Evolutionary conservation across 306 rosid genomes (phyloP).

Genomic region (Biancaea sappan): DNA sequence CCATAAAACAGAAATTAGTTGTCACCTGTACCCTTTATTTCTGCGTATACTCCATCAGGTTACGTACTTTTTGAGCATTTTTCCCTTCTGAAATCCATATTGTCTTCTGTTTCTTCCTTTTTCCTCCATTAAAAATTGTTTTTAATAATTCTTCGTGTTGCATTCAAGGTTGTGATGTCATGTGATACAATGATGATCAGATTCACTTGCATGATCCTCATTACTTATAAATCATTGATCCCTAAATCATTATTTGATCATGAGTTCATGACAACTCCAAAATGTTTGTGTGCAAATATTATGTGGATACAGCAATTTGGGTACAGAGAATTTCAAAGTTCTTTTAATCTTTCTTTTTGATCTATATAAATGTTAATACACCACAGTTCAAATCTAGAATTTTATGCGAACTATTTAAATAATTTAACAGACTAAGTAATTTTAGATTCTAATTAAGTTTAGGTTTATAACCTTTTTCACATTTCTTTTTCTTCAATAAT

Average conservation of each 20-base stretch:
- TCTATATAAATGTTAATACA: neutral
- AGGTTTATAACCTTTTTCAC: no score
- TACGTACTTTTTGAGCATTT: neutral
- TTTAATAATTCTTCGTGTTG: neutral
- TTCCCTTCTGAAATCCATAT: neutral
- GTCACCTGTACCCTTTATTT: constrained; percentile 7
- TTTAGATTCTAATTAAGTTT: no score
- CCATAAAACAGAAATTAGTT: neutral
- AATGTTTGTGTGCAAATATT: neutral
- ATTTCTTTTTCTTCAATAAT: no score
- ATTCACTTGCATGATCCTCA: constrained; percentile 7
- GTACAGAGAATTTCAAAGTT: neutral
- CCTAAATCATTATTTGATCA: constrained; percentile 29
- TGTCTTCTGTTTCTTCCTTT: neutral
- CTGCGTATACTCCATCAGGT: neutral
- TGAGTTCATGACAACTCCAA: constrained; percentile 8
- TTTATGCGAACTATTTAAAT: no score
- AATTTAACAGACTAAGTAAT: neutral
- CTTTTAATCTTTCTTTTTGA: neutral
- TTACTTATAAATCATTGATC: constrained; percentile 32
- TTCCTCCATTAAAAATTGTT: neutral
- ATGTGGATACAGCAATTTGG: neutral
- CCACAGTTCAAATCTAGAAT: neutral
- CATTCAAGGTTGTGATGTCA: constrained; percentile 10
- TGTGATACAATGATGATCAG: constrained; percentile 33